Evolutionary conservation across 2,329 filamentous ascomycete species (phyloP).

Genomic region (Fusarium caatingaense): DNA sequence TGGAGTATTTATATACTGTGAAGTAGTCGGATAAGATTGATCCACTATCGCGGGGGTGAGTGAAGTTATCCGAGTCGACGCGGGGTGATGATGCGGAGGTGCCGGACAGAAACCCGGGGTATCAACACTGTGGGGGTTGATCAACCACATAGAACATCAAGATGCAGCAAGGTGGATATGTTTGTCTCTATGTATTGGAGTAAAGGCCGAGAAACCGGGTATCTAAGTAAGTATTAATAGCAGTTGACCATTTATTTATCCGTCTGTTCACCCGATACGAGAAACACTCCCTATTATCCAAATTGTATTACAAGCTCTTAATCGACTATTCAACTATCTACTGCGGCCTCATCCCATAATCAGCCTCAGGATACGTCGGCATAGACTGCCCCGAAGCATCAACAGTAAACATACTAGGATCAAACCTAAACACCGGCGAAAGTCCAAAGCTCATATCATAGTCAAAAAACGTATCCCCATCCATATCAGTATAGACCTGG

Average conservation of each 20-base stretch:
- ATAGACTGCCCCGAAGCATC: constrained; percentile 42
- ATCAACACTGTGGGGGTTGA: background rate
- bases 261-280: background rate
- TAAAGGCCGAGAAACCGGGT: background rate
- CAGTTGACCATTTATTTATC: background rate
- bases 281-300: background rate
- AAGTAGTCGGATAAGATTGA: constrained; percentile 11
- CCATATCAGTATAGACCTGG: constrained; percentile 41
- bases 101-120: constrained; percentile 36
- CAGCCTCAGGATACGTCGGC: constrained; percentile 41
- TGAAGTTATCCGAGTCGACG: constrained; percentile 31
- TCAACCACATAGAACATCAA: background rate
- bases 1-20: constrained; percentile 1
- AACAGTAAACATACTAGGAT: constrained; percentile 43
- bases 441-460: constrained; percentile 48
- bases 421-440: constrained; percentile 46
- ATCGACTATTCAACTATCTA: constrained; percentile 20
- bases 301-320: background rate
- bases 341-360: constrained; percentile 38
- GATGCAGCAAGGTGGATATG: background rate
- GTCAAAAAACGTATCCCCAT: constrained; percentile 45
- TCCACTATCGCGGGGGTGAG: constrained; percentile 33
- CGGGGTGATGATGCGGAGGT: constrained; percentile 30
- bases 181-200: background rate
- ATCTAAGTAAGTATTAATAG: background rate